These are phyloP conservation scores for Paraconiothyrium sp. DNA, from an alignment of 2,329 filamentous ascomycete genomes.

Conservation along the genomic window DNA sequence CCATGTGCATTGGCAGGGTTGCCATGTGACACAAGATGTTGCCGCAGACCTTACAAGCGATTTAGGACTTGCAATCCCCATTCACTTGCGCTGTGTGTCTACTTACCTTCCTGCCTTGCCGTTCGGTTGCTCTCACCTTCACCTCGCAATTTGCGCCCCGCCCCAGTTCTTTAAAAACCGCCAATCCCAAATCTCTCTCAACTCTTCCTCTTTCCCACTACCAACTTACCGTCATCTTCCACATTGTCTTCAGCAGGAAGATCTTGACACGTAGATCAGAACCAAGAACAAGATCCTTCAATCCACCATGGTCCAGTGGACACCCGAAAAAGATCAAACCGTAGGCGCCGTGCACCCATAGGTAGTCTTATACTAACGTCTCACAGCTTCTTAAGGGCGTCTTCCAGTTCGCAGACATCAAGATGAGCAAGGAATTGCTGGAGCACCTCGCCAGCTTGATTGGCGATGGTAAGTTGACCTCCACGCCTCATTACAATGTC, in stretches of 20 bases:
- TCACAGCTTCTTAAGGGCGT: constrained; percentile 33
- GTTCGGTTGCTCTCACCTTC: constrained; percentile 14
- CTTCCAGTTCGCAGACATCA: constrained; percentile 32
- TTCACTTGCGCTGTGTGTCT: neutral
- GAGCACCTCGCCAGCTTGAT: constrained; percentile 28
- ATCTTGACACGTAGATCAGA: neutral
- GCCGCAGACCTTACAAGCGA: neutral
- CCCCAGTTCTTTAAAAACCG: constrained; percentile 9
- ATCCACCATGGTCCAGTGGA: constrained; percentile 34
- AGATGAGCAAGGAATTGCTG: constrained; percentile 18
- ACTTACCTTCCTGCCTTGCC: neutral
- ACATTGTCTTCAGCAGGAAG: neutral
- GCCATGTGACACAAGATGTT: neutral
- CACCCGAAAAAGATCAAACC: constrained; percentile 29
- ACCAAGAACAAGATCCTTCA: neutral
- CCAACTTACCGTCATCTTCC: constrained; percentile 4
- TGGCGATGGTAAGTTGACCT: constrained; percentile 29
- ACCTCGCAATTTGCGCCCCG: constrained; percentile 7
- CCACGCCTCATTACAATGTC: too few relatives aligned
- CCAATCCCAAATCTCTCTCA: neutral
- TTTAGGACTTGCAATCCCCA: neutral
- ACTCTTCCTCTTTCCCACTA: constrained; percentile 1
- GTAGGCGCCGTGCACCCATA: constrained; percentile 22
- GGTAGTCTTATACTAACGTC: neutral
- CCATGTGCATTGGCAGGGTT: neutral